phyloP scores from a whole-genome alignment of 352 stramenopile genomes.

The Elongisporangium undulatum region DNA sequence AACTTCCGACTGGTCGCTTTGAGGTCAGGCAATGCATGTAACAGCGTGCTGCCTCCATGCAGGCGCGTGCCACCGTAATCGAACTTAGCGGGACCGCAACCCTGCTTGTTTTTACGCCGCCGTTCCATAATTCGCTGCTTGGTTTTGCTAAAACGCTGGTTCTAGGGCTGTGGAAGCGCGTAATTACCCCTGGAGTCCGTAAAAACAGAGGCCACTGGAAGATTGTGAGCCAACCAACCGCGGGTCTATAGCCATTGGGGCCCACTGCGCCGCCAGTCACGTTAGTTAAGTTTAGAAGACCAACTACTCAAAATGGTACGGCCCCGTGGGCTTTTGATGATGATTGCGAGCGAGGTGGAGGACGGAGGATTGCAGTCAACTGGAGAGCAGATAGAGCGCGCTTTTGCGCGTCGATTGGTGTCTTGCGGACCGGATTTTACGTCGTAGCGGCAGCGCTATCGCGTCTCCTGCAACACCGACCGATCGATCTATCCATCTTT shows the following conservation, averaged over 20 bases:
- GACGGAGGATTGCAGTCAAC: neutral
- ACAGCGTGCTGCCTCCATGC: neutral
- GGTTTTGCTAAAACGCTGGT: neutral
- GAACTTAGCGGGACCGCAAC: neutral
- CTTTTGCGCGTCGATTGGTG: neutral
- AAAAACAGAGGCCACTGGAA: slow-evolving; percentile 6
- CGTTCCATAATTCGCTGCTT: neutral
- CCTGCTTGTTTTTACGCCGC: neutral
- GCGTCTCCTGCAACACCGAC: neutral
- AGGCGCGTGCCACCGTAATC: too few relatives aligned
- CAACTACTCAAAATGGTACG: slow-evolving; percentile 83
- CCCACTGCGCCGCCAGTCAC: slow-evolving; percentile 23
- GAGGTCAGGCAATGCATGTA: neutral
- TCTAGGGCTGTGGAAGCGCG: slow-evolving; percentile 2
- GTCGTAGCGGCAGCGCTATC: neutral
- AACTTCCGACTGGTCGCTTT: neutral
- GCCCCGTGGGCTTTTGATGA: neutral
- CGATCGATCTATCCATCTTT: neutral
- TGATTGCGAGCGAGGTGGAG: neutral
- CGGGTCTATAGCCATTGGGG: slow-evolving; percentile 6
- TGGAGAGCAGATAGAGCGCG: neutral
- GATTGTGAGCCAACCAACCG: slow-evolving; percentile 38
- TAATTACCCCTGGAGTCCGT: slow-evolving; percentile 13
- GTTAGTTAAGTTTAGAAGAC: slow-evolving; percentile 90
- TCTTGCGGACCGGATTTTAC: neutral